A percentile compares a stretch with the other conserved stretches of the same genome.
These are phyloP conservation scores for Paramecium pentaurelia DNA, from an alignment of 73 alveolate genomes.

Conservation along the genomic window DNA sequence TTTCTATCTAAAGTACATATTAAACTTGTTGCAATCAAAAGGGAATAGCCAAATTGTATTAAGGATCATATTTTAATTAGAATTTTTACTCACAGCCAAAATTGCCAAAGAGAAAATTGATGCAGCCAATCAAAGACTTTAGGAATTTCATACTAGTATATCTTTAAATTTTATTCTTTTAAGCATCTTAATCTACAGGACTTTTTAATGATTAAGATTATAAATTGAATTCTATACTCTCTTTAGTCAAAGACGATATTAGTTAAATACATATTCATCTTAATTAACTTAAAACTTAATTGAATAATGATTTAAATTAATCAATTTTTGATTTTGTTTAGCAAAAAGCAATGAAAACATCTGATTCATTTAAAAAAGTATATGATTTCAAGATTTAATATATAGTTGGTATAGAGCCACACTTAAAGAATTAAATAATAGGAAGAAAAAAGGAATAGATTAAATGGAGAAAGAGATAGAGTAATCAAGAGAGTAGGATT, in stretches of 20 bases:
- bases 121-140: background rate
- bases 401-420: background rate
- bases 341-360: background rate
- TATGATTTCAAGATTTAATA: background rate
- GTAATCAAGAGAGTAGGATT: background rate
- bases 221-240: background rate
- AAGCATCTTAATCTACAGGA: slow-evolving; percentile 19
- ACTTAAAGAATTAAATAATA: background rate
- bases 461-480: slow-evolving; percentile 13
- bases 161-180: background rate
- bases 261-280: background rate
- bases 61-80: background rate
- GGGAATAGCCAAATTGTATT: slow-evolving; percentile 11
- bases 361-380: slow-evolving; percentile 18
- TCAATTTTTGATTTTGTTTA: slow-evolving; percentile 11
- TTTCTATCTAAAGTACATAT: background rate
- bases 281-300: background rate
- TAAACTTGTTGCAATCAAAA: background rate
- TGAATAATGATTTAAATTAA: background rate
- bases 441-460: slow-evolving; percentile 6
- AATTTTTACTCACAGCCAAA: background rate
- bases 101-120: background rate
- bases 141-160: background rate
- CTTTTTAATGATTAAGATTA: slow-evolving; percentile 12
- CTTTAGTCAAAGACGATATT: background rate